phyloP scores from a whole-genome alignment of 148 eudicot species.

The Euryodendron excelsum region DNA sequence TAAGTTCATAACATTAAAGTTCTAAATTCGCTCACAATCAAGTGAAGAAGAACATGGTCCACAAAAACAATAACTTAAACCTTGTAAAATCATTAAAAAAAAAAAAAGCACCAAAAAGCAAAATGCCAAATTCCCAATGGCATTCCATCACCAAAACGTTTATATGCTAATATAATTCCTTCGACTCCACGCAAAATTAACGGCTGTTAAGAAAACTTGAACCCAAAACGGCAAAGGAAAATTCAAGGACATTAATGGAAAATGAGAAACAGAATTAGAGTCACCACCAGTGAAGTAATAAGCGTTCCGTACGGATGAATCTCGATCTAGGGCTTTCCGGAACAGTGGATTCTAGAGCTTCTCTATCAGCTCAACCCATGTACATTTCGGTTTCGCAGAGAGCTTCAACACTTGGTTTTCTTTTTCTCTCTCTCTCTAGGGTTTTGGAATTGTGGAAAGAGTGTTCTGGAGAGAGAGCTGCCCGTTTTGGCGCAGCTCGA shows the following conservation, averaged over 20 bases:
- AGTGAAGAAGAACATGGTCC: not conserved
- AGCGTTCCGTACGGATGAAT: not conserved
- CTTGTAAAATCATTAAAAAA: not conserved
- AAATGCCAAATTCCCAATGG: slow-evolving; percentile 8
- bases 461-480: not conserved
- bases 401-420: not conserved
- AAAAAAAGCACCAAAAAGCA: not conserved
- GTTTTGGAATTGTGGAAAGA: not conserved
- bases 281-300: not conserved
- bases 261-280: slow-evolving; percentile 6
- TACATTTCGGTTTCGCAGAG: not conserved
- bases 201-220: not conserved
- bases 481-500: not conserved
- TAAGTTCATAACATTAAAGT: not conserved
- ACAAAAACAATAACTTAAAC: not conserved
- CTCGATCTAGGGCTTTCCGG: not conserved
- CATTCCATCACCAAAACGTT: not conserved
- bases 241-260: not conserved
- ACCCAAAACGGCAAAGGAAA: not conserved
- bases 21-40: slow-evolving; percentile 3
- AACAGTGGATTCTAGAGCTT: not conserved
- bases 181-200: not conserved
- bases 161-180: not conserved
- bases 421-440: not conserved
- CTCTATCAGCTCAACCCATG: not conserved